Evolutionary conservation across 2,329 filamentous ascomycete species (phyloP).

Genomic region (Pestalotiopsis fici): DNA sequence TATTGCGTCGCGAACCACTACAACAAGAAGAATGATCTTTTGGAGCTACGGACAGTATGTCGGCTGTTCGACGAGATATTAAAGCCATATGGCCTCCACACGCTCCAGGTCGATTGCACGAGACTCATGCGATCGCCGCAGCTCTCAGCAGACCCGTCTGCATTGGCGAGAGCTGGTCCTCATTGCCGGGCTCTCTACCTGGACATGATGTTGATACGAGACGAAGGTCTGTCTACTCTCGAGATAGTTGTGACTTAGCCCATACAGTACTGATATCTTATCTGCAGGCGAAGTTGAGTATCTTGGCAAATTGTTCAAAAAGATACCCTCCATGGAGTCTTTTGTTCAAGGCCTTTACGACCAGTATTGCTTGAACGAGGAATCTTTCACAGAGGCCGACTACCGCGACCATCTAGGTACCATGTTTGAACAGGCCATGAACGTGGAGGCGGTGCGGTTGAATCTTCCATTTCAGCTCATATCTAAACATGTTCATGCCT

Average conservation of each 20-base stretch:
- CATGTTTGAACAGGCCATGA: constrained; percentile 45
- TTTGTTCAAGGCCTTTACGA: constrained; percentile 44
- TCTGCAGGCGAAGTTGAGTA: constrained; percentile 47
- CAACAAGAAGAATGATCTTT: constrained; percentile 44
- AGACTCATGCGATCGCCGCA: constrained; percentile 40
- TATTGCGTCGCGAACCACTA: constrained; percentile 38
- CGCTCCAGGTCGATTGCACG: constrained; percentile 51
- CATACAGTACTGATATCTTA: constrained; percentile 12
- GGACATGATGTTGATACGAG: constrained; percentile 54
- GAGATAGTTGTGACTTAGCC: not conserved
- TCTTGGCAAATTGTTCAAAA: constrained; percentile 45
- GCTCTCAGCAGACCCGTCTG: constrained; percentile 38
- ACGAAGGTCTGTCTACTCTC: constrained; percentile 42
- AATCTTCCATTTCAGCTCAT: constrained; percentile 54
- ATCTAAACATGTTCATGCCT: constrained; percentile 43
- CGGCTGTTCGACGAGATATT: constrained; percentile 48
- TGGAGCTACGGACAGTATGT: constrained; percentile 50
- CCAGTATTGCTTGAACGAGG: constrained; percentile 49
- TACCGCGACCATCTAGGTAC: constrained; percentile 41
- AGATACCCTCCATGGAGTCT: constrained; percentile 44
- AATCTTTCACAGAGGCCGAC: constrained; percentile 50
- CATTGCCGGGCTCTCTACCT: constrained; percentile 52
- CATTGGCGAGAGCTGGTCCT: constrained; percentile 45
- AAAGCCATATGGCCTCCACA: constrained; percentile 45
- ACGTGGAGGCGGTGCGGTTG: constrained; percentile 46